A percentile compares a stretch with the other conserved stretches of the same genome.
Conservation (phyloP, 805 yeast species). For the Zygosaccharomyces siamensis region DNA sequence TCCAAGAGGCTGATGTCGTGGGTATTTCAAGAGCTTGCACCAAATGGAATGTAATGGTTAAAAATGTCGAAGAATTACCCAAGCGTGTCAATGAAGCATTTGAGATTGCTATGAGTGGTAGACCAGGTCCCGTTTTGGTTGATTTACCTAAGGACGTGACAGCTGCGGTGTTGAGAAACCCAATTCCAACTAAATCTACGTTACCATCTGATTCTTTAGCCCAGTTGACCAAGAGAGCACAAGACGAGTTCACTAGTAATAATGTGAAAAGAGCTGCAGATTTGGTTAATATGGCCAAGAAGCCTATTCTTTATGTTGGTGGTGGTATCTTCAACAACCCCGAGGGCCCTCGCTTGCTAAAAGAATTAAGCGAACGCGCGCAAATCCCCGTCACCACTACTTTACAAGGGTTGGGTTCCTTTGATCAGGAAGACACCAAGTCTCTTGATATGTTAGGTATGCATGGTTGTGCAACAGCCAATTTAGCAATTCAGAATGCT, state of each 20-base stretch:
- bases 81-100: slow-evolving; percentile 95
- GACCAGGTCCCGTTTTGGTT: slow-evolving; percentile 98
- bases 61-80: slow-evolving; percentile 89
- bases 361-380: slow-evolving; percentile 85
- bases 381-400: slow-evolving; percentile 95
- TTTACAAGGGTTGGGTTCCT: slow-evolving; percentile 89
- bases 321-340: slow-evolving; percentile 78
- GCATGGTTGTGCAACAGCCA: slow-evolving; percentile 97
- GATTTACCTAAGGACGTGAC: slow-evolving; percentile 98
- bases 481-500: slow-evolving; percentile 88
- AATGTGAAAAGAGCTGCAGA: slow-evolving; percentile 74
- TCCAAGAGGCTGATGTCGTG: slow-evolving; percentile 97
- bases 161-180: slow-evolving; percentile 77
- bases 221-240: slow-evolving; percentile 62
- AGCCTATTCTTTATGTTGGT: slow-evolving; percentile 87
- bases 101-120: slow-evolving; percentile 90
- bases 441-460: slow-evolving; percentile 95
- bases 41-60: slow-evolving; percentile 99
- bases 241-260: slow-evolving; percentile 68
- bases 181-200: slow-evolving; percentile 77
- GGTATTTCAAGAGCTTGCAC: slow-evolving; percentile 97
- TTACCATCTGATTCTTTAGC: slow-evolving; percentile 67
- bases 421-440: slow-evolving; percentile 85
- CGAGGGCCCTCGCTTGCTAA: slow-evolving; percentile 73
- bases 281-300: slow-evolving; percentile 75